Conservation (phyloP, 2,329 filamentous ascomycete genomes). For the Talaromyces sp. region DNA sequence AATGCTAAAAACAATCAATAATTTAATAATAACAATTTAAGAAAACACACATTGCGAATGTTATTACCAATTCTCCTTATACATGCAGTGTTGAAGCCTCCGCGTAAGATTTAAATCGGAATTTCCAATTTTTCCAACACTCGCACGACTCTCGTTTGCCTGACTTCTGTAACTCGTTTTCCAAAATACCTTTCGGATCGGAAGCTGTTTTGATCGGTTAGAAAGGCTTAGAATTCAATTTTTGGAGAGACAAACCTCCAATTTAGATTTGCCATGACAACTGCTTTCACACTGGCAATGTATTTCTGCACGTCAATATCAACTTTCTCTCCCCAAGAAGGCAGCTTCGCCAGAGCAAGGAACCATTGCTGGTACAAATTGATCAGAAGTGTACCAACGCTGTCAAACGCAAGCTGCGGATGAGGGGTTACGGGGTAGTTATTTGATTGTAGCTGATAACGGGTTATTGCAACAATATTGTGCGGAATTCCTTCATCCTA, state of each 20-base stretch:
- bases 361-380: constrained; percentile 19
- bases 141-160: constrained; percentile 9
- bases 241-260: constrained; percentile 16
- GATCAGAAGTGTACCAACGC: constrained; percentile 15
- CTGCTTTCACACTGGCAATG: constrained; percentile 17
- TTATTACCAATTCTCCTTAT: no score
- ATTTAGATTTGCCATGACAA: constrained; percentile 18
- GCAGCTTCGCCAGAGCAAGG: constrained; percentile 17
- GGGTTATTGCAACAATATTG: constrained; percentile 16
- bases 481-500: constrained; percentile 18
- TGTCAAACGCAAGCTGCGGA: constrained; percentile 20
- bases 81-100: no score
- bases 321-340: constrained; percentile 18
- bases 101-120: no score
- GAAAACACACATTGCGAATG: no score
- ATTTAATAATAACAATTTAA: no score
- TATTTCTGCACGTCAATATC: constrained; percentile 20
- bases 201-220: constrained; percentile 11
- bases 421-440: constrained; percentile 1
- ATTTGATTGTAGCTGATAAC: background rate
- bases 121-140: background rate
- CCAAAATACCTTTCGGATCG: constrained; percentile 18
- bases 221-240: background rate
- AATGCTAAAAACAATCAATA: no score
- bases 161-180: constrained; percentile 10